These are phyloP conservation scores for Miamiensis avidus DNA, from an alignment of 169 alveolate genomes.

Conservation along the genomic window DNA sequence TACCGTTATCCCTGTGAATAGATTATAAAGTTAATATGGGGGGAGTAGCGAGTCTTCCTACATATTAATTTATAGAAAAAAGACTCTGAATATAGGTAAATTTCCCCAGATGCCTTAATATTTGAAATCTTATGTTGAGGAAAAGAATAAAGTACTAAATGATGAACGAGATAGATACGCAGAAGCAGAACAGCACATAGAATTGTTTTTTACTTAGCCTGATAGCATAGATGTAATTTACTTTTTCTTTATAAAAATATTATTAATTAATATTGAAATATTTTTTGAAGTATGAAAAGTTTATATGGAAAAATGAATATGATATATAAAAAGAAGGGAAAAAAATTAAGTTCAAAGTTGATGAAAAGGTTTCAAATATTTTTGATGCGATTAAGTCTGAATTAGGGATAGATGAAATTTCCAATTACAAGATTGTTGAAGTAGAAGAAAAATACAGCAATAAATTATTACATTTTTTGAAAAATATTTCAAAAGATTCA, in stretches of 20 bases:
- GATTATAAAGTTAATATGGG: slow-evolving; percentile 65
- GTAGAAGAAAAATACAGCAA: neutral
- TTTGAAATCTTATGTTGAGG: slow-evolving; percentile 20
- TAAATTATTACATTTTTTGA: too few relatives aligned
- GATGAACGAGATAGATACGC: slow-evolving; percentile 12
- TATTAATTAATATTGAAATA: too few relatives aligned
- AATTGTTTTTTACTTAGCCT: neutral
- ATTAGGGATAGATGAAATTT: neutral
- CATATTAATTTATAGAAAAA: slow-evolving; percentile 71
- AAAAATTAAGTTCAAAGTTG: neutral
- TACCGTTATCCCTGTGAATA: slow-evolving; percentile 64
- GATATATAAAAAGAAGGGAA: neutral
- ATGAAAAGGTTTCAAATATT: too few relatives aligned
- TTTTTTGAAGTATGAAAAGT: neutral
- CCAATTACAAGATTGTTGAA: neutral
- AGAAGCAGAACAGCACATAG: slow-evolving; percentile 24
- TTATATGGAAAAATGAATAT: neutral
- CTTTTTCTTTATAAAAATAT: too few relatives aligned
- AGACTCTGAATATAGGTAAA: slow-evolving; percentile 27
- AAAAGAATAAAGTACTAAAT: slow-evolving; percentile 1
- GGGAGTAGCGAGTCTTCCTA: slow-evolving; percentile 77
- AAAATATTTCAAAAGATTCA: neutral
- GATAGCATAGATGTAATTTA: neutral
- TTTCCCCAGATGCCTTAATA: slow-evolving; percentile 58
- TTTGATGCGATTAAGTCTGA: neutral